These are phyloP conservation scores for Dichotomopilus funicola DNA, from an alignment of 2,329 filamentous ascomycete species.

Conservation along the genomic window DNA sequence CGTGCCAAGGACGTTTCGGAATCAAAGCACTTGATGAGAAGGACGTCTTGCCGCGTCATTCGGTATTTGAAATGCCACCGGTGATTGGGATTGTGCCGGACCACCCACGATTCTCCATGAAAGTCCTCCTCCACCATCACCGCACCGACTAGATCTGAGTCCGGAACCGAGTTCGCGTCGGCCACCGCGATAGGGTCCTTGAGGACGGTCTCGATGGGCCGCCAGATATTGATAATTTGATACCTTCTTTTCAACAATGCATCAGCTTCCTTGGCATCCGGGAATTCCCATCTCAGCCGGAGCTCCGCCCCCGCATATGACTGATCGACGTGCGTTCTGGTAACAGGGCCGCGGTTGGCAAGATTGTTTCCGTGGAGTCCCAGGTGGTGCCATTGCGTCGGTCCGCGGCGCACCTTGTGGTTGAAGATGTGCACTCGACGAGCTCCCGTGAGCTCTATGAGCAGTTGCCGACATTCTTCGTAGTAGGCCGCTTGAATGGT, in stretches of 20 bases:
- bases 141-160: slow-evolving; percentile 34
- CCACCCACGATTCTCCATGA: slow-evolving; percentile 34
- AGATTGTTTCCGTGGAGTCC: slow-evolving; percentile 47
- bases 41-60: slow-evolving; percentile 44
- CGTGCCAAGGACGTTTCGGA: slow-evolving; percentile 44
- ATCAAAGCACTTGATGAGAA: slow-evolving; percentile 55
- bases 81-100: slow-evolving; percentile 32
- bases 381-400: slow-evolving; percentile 52
- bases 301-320: slow-evolving; percentile 22
- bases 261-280: slow-evolving; percentile 19
- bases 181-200: slow-evolving; percentile 38
- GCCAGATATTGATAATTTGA: slow-evolving; percentile 41
- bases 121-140: slow-evolving; percentile 32
- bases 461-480: slow-evolving; percentile 59
- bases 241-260: slow-evolving; percentile 28
- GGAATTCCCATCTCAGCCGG: slow-evolving; percentile 14
- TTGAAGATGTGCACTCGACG: slow-evolving; percentile 25
- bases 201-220: slow-evolving; percentile 41
- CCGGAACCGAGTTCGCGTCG: slow-evolving; percentile 32
- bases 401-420: slow-evolving; percentile 27
- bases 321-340: slow-evolving; percentile 24
- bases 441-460: slow-evolving; percentile 44
- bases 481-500: slow-evolving; percentile 61
- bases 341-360: slow-evolving; percentile 42
- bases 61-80: slow-evolving; percentile 47